Evolutionary conservation across 1,284 basidiomycete genomes (phyloP), one percentile per base, ranked within the genome.

Genomic region (Tilletia indica): DNA sequence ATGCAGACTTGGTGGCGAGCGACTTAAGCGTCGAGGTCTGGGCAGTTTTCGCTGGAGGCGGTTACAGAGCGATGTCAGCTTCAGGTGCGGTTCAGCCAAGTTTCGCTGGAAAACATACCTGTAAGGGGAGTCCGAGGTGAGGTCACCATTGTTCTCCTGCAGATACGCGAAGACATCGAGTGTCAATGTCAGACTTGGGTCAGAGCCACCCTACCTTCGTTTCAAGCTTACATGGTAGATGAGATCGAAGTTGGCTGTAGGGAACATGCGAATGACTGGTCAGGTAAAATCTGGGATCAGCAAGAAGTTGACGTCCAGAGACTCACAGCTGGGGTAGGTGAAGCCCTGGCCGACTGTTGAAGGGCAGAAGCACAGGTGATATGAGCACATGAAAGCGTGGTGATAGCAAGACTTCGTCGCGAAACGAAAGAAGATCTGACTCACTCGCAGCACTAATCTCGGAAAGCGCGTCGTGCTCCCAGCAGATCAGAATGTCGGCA

Each of bases 361-460:
- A 31, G 25, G 25, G 25, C 25, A 31, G 25, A 2, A 31, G 25
- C 25, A 31, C 25, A 31, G 25, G 25, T 31, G 25, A 31, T 31
- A 31, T 31, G 25, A 31, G 25, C 25, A 31, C 25, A 31, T 31
- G 25, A 31, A 31, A 31, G 25, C 25, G 25, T 31, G 25, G 2
- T 0, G 25, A 31, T 31, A 2, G 25, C 25, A 31, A 0, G 25
- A 31, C 25, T 31, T 31, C 25, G 25, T 31, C 25, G 25, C 25
- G 25, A 31, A 31, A 31, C 25, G 25, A 31, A 31, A 31, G 1
- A 31, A 31, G 25, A 31, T 31, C 25, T 31, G 25, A 19, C 73
- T 76, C n/a, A 82, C 83, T 16, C 84, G 75, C 5, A 73, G 71
- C 14, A 76, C 63, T 6, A 77, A 81, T 34, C 84, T 82, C 34